These are phyloP conservation scores for Penicillium herquei DNA, from an alignment of 495 filamentous ascomycete genomes.

Conservation along the genomic window DNA sequence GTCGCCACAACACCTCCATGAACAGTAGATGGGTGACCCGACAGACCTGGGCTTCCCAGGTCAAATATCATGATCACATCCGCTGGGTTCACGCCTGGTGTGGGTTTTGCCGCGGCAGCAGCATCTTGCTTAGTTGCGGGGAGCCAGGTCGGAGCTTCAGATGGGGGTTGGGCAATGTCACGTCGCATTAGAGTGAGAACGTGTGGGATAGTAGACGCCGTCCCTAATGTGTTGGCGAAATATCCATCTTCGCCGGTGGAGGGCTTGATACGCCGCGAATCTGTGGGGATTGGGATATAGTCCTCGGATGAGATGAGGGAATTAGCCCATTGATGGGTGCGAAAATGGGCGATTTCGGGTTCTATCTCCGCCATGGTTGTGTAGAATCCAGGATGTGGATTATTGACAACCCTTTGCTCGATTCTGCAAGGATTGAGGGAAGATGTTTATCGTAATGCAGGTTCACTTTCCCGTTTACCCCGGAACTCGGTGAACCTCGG, in stretches of 20 bases:
- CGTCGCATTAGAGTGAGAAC: constrained; percentile 35
- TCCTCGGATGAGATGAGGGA: constrained; percentile 28
- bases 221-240: constrained; percentile 36
- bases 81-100: constrained; percentile 25
- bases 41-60: constrained; percentile 34
- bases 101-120: constrained; percentile 18
- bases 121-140: constrained; percentile 30
- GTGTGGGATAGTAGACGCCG: constrained; percentile 39
- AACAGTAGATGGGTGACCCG: constrained; percentile 38
- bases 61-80: constrained; percentile 41
- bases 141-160: constrained; percentile 31
- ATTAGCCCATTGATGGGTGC: constrained; percentile 24
- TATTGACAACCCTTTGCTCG: no score
- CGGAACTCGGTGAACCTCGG: constrained; percentile 13
- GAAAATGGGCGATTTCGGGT: constrained; percentile 24
- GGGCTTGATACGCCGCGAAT: constrained; percentile 36
- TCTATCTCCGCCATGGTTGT: constrained; percentile 20
- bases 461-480: not conserved
- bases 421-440: not conserved
- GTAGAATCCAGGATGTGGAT: no score
- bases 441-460: not conserved
- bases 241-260: constrained; percentile 42
- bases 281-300: constrained; percentile 36
- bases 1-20: constrained; percentile 62
- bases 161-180: constrained; percentile 21